Evolutionary conservation across 2,329 filamentous ascomycete species (phyloP), one percentile per base, ranked within the genome.

Genomic region (Phaeophleospora eucalypticola): DNA sequence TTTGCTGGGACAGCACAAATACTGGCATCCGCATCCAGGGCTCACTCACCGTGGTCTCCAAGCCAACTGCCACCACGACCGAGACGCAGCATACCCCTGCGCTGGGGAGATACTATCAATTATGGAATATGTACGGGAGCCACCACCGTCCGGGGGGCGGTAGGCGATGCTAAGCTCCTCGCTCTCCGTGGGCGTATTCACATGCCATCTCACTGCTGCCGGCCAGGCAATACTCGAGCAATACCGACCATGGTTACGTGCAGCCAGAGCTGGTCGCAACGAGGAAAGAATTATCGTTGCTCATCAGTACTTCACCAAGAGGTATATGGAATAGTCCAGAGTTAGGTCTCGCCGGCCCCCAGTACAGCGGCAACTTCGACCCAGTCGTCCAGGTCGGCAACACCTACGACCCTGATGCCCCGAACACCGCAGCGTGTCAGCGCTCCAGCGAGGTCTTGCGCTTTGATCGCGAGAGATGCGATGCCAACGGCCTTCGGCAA

Each of bases 1-100:
- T n/a, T n/a, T n/a, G n/a, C n/a, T n/a, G n/a, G n/a, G n/a, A n/a
- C n/a, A n/a, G n/a, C n/a, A n/a, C n/a, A n/a, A n/a, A n/a, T n/a
- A n/a, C 12, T 29, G 24, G 24, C 44, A 41, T 45, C 47, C 49
- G 42, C 49, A 47, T 43, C 36, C 20, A 36, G 27, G 43, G 36
- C 40, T 45, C 54, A 18, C 53, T 56, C 46, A 55, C 51, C 48
- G 58, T 60, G 56, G 56, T 41, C 42, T 51, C 50, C 33, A 44
- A 40, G 40, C 42, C 45, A 14, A 44, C 46, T 44, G 45, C 33
- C 46, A 50, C 43, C 50, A 48, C 41, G 46, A 48, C 36, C 44
- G 45, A 36, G 34, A 39, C 43, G 43, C 38, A 38, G 35, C 40
- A 41, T 19, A 36, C 27, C 39, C 29, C 43, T n/a, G n/a, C n/a